These are phyloP conservation scores for Fallopia convolvulus DNA, from an alignment of 148 eudicot species.

Conservation along the genomic window DNA sequence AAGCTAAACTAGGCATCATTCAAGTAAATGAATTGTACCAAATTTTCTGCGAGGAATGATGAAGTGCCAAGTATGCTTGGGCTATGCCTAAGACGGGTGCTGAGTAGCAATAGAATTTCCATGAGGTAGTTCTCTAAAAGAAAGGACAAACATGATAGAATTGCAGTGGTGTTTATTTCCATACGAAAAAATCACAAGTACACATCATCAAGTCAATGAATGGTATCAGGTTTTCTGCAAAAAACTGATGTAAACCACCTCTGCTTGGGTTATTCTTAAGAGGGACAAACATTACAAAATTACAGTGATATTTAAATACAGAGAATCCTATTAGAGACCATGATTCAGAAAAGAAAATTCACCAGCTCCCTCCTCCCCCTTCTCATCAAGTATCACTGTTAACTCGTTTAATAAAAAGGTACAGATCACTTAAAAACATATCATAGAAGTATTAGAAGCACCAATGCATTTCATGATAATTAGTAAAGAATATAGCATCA, in stretches of 20 bases:
- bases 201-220: not conserved
- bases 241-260: not conserved
- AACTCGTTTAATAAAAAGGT: not conserved
- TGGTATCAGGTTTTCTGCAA: not conserved
- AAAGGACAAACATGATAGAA: not conserved
- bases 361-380: conserved; percentile 6
- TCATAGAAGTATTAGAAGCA: not conserved
- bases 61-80: not conserved
- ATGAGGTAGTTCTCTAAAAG: not conserved
- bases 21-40: not conserved
- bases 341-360: not conserved
- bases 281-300: not conserved
- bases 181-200: not conserved
- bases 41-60: not conserved
- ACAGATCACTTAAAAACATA: not conserved
- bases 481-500: not conserved
- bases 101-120: not conserved
- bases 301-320: not conserved
- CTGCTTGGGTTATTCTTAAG: not conserved
- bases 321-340: not conserved
- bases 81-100: not conserved
- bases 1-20: not conserved
- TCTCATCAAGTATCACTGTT: conserved; percentile 1
- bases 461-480: not conserved
- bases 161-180: not conserved